Evolutionary conservation across 371 early-diverging fungal genomes (phyloP), one percentile per base, ranked within the genome.

Genomic region (Cokeromyces recurvatus): DNA sequence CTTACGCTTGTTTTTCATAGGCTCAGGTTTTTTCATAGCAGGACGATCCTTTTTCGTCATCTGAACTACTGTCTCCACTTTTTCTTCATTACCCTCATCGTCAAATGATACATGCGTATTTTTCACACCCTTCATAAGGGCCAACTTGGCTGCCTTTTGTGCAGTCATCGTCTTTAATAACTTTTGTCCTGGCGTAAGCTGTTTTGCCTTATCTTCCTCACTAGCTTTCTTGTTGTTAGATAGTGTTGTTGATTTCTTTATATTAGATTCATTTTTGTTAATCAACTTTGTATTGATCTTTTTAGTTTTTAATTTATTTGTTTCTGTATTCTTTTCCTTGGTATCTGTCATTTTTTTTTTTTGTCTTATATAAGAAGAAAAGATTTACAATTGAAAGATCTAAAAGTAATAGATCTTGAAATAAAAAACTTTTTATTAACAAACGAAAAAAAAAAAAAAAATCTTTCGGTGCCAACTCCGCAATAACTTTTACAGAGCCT

Each of bases 121-220:
- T 2, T 21, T 43, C 3, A 44, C 59, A 15, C 48, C 54, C 20
- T 56, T 59, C 34, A 49, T 34, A 6, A 59, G 34, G 2, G 60
- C 60, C 16, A 51, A 36, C 32, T 56, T 51, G 5, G 60, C 64
- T 32, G 50, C 59, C 41, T 59, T 62, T 37, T 56, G 53, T 27
- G 59, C 62, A 12, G 62, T 66, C 59, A 66, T 54, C 8, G 62
- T 37, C 42, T 66, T 40, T 17, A 66, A 40, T 11, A 66, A 38
- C 14, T 62, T 62, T 32, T 59, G 51, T 5, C 56, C 67, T 46
- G 50, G 59, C 11, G 66, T 59, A 20, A 62, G 44, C 32, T 56
- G 52, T 38, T 56, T 56, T 12, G 38, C 32, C 11, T 35, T 27
- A 10, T 36, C 27, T 39, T 36, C 35, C 22, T n/a, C 15, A 5